phyloP scores from a whole-genome alignment of 2,329 filamentous ascomycete genomes.

The Orbilia quercus region DNA sequence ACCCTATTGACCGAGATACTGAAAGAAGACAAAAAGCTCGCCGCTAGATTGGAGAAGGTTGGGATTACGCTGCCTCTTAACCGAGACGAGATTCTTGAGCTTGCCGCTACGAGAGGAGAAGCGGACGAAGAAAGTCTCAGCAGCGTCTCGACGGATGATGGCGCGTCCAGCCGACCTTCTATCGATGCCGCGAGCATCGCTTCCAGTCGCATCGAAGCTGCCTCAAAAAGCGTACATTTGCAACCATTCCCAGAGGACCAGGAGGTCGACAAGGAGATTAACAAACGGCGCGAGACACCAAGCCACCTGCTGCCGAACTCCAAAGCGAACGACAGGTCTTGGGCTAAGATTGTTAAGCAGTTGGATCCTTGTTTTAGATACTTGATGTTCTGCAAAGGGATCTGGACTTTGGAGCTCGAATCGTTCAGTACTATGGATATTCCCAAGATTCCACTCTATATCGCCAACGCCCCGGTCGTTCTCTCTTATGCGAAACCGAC shows the following conservation, averaged over 20 bases:
- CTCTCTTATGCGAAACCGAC: constrained; percentile 45
- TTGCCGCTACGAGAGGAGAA: constrained; percentile 28
- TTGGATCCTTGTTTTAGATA: constrained; percentile 39
- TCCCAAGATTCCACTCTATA: constrained; percentile 45
- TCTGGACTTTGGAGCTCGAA: constrained; percentile 52
- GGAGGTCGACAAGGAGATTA: constrained; percentile 48
- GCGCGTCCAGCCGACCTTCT: constrained; percentile 16
- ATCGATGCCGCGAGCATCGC: constrained; percentile 27
- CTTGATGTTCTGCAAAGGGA: constrained; percentile 47
- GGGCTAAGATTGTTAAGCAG: constrained; percentile 35
- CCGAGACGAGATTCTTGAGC: constrained; percentile 38
- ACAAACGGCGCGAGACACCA: constrained; percentile 38
- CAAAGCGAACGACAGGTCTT: constrained; percentile 32
- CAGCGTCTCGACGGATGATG: constrained; percentile 36
- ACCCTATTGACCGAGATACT: constrained; percentile 44
- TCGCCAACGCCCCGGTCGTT: constrained; percentile 49
- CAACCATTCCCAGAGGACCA: constrained; percentile 39
- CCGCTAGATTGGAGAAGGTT: constrained; percentile 31
- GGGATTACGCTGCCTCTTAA: constrained; percentile 48
- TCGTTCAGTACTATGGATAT: constrained; percentile 51
- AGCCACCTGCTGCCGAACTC: constrained; percentile 45
- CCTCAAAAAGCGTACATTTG: neutral
- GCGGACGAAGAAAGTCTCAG: constrained; percentile 34
- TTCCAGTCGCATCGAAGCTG: constrained; percentile 26
- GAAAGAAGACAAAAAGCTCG: constrained; percentile 48